These are phyloP conservation scores for Dactylis glomerata DNA, from an alignment of 176 grass and related monocot species.

Conservation along the genomic window DNA sequence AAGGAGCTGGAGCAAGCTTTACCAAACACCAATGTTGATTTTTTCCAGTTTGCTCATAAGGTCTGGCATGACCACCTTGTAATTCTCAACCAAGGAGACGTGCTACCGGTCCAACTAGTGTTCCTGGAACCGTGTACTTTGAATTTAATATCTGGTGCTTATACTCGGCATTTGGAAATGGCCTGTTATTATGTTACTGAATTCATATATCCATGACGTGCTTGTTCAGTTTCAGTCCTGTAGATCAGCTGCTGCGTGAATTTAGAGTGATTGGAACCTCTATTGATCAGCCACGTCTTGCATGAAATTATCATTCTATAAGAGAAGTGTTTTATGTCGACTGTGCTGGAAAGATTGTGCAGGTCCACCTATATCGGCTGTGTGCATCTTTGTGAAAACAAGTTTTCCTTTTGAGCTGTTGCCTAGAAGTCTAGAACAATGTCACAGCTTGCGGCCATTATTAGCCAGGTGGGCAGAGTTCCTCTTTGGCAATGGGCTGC, in stretches of 20 bases:
- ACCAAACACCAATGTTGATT: slow-evolving; percentile 21
- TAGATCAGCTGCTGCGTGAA: not conserved
- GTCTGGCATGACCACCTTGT: slow-evolving; percentile 49
- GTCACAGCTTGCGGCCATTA: not conserved
- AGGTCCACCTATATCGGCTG: not conserved
- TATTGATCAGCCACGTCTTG: not conserved
- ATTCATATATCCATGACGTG: not conserved
- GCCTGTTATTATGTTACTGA: not conserved
- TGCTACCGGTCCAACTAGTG: slow-evolving; percentile 6
- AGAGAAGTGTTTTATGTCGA: not conserved
- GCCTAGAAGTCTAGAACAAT: not conserved
- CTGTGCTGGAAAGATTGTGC: not conserved
- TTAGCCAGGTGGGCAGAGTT: not conserved
- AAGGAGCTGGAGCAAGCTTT: slow-evolving; percentile 36
- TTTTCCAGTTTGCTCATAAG: slow-evolving; percentile 53
- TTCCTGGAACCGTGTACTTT: not conserved
- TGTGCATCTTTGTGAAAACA: not conserved
- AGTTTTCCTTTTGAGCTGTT: not conserved
- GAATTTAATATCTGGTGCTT: not conserved
- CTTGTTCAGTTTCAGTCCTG: not conserved
- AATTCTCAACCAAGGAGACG: slow-evolving; percentile 29
- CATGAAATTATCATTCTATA: not conserved
- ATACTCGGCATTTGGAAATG: slow-evolving; percentile 2
- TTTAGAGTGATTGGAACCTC: not conserved
- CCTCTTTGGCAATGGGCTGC: not conserved